Evolutionary conservation across 2,329 filamentous ascomycete species (phyloP), one percentile per base, ranked within the genome.

Genomic region (Chrysoporthe austroafricana): DNA sequence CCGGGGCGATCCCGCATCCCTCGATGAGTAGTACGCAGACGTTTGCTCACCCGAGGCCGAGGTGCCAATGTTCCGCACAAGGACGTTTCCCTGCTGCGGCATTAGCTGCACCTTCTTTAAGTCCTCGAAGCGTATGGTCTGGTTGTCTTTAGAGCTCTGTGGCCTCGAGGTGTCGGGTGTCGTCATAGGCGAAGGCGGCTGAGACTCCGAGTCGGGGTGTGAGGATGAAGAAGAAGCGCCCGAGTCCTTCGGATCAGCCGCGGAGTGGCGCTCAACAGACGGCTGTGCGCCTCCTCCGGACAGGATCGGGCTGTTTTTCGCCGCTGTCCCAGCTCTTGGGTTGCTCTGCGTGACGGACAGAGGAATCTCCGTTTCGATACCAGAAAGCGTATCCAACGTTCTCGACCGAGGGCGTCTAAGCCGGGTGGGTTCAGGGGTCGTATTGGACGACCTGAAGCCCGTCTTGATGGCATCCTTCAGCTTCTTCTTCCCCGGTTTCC

Each of bases 141-240:
- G 57, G 21, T 71, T 26, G n/a, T 76, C 80, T 68, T 78, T 79
- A 11, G 76, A 73, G 5, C 79, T 81, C 63, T 82, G 80, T 3
- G 80, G 80, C n/a, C 80, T 74, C 5, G 80, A 82, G 7, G 78
- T 82, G 61, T 80, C 79, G 4, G 80, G 80, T 0, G 80, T 83
- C 4, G 78, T 80, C 1, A 74, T 74, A 14, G 77, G 76, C 1
- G 79, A 80, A 1, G 79, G 76, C 4, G 77, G 77, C 2, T 77
- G 77, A 2, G 77, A 79, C 11, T 74, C 74, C 46, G 82, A 80
- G 63, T 79, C 80, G 7, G 62, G 68, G 39, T 76, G 80, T 6
- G 77, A 80, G 0, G 81, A 82, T 1, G 79, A 79, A 2, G 80
- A 81, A 1, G 81, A 83, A 18, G 75, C 73, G 39, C 76, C 75